phyloP scores from a whole-genome alignment of 1,284 basidiomycete species.

The Malassezia pachydermatis region DNA sequence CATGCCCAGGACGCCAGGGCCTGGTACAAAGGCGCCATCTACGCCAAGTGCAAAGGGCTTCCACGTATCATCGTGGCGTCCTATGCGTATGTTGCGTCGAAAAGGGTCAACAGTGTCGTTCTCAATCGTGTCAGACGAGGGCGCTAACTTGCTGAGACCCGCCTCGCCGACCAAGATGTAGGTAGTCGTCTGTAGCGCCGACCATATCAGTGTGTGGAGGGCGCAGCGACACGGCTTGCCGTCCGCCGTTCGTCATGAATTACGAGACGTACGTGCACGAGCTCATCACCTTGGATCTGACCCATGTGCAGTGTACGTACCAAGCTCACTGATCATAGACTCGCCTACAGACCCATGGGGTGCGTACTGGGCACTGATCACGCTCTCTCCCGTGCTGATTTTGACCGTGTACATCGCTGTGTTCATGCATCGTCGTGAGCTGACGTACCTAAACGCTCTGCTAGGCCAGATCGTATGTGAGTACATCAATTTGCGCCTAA shows the following conservation, averaged over 20 bases:
- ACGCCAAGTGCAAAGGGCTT: too few species aligned
- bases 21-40: too few species aligned
- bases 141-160: too few species aligned
- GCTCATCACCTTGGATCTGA: slow-evolving; percentile 26
- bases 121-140: too few species aligned
- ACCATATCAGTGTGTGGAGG: too few species aligned
- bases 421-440: slow-evolving; percentile 64
- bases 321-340: too few species aligned
- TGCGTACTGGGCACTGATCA: slow-evolving; percentile 32
- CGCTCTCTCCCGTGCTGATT: slow-evolving; percentile 40
- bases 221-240: neutral
- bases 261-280: neutral
- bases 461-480: slow-evolving; percentile 67
- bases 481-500: slow-evolving; percentile 61
- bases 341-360: slow-evolving; percentile 26
- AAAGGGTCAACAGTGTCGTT: too few species aligned
- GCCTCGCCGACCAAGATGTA: too few species aligned
- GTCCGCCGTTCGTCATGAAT: neutral
- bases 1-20: too few species aligned
- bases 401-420: slow-evolving; percentile 61
- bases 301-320: slow-evolving; percentile 34
- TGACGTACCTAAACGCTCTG: slow-evolving; percentile 70
- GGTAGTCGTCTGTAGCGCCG: too few species aligned
- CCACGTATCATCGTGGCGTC: too few species aligned
- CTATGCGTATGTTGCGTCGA: too few species aligned